Base-by-base conservation (phyloP, 495 filamentous ascomycete species). In the Emericellopsis terricola region DNA sequence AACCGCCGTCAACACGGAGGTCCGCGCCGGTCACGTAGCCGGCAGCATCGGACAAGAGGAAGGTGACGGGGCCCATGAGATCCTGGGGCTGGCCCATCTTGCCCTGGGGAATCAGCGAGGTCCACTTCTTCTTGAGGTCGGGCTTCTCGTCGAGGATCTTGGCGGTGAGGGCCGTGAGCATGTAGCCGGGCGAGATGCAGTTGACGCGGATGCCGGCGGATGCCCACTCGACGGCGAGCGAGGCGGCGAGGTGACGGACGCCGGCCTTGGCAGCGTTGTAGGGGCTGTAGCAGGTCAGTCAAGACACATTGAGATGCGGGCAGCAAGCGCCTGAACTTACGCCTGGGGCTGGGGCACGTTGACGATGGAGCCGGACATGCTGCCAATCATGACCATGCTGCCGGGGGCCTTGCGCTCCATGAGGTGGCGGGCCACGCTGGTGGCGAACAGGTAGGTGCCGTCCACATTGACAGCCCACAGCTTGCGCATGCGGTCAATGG, bases 401-500 rank as follows among this genome's bases (percentile, higher is more conserved):
- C 89, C 87, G 3, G 69, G 62, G 11, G 64, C 61, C 42, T 82
- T 71, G 41, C 81, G 71, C 44, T 73, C 74, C 74, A 94, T 87
- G 39, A 97, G 55, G 44, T 96, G 86, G 50, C 79, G 78, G 11
- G 87, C 87, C 13, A 93, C 75, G 15, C 69, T 77, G 9, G 71
- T 76, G 2, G 87, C 82, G 50, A 85, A 92, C 15, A 92, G 58
- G 43, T 91, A 94, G 14, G 87, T 93, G 10, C 89, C 89, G 41
- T 97, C 78, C 0, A 94, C 84, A 41, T 94, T 93, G 45, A 96
- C 86, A 9, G 73, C 74, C 83, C 81, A 92, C 11, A 94, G 69
- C 61, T 89, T 91, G 56, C 82, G 71, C 54, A 94, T 72, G 37
- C 85, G 72, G 43, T 94, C 85, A 36, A 79, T 67, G 0, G 85